phyloP scores from a whole-genome alignment of 306 rosid species.

The Ormosia semicastrata region DNA sequence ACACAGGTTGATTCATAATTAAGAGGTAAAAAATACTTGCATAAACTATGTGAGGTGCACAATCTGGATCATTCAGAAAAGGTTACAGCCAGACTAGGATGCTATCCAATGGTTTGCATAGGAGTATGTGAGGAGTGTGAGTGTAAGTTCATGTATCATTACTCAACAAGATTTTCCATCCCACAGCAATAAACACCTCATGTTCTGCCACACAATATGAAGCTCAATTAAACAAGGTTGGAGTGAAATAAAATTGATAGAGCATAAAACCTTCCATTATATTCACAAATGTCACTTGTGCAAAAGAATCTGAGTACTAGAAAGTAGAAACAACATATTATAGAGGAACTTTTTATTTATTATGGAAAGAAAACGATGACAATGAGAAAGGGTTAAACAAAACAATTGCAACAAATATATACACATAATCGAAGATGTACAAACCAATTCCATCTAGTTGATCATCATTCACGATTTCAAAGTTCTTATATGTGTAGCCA shows the following conservation, averaged over 20 bases:
- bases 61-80: neutral
- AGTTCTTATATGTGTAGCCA: constrained; percentile 95
- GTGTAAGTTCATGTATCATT: neutral
- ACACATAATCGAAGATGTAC: constrained; percentile 16
- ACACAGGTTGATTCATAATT: neutral
- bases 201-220: neutral
- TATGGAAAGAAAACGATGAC: neutral
- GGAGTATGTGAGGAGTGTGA: neutral
- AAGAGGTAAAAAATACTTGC: neutral
- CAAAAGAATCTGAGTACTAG: neutral
- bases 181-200: neutral
- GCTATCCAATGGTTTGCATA: too few relatives aligned
- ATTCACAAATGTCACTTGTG: constrained; percentile 6
- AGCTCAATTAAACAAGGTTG: neutral
- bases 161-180: neutral
- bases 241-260: constrained; percentile 5
- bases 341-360: neutral
- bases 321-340: constrained; percentile 8
- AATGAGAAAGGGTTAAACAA: neutral
- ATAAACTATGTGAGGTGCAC: neutral
- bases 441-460: constrained; percentile 91
- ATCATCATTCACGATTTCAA: constrained; percentile 82
- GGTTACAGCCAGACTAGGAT: too few relatives aligned
- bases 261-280: neutral
- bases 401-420: constrained; percentile 21